Evolutionary conservation across 371 early-diverging fungal species (phyloP).

Genomic region (Neoconidiobolus thromboides): DNA sequence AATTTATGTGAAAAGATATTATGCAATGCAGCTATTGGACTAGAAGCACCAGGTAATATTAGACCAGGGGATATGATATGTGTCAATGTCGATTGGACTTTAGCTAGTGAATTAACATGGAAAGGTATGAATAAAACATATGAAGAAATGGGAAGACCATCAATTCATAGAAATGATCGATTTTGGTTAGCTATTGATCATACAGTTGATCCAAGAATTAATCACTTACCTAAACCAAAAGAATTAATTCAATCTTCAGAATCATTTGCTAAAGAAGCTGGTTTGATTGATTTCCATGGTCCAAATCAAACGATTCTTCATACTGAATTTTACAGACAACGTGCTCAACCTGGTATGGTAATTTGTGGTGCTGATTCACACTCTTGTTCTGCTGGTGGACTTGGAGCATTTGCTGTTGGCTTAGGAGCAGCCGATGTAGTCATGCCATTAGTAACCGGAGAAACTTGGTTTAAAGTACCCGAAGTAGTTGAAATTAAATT

Average conservation of each 20-base stretch:
- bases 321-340: conserved; percentile 61
- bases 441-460: conserved; percentile 62
- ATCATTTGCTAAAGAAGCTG: conserved; percentile 47
- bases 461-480: conserved; percentile 65
- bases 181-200: conserved; percentile 69
- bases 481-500: conserved; percentile 56
- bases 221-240: conserved; percentile 40
- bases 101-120: conserved; percentile 63
- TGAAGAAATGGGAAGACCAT: conserved; percentile 47
- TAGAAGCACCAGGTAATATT: conserved; percentile 33
- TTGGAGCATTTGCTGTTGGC: conserved; percentile 58
- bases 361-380: conserved; percentile 68
- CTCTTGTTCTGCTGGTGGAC: conserved; percentile 56
- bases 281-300: conserved; percentile 42
- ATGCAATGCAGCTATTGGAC: conserved; percentile 44
- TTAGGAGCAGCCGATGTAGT: conserved; percentile 65
- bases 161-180: conserved; percentile 51
- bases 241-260: conserved; percentile 41
- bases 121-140: conserved; percentile 73
- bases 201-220: conserved; percentile 55
- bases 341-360: conserved; percentile 60
- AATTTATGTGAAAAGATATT: conserved; percentile 57
- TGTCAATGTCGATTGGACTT: conserved; percentile 58
- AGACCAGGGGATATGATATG: conserved; percentile 62
- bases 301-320: conserved; percentile 62